Evolutionary conservation across 371 early-diverging fungal genomes (phyloP), one percentile per base, ranked within the genome.

Genomic region (Capillidium heterosporum): DNA sequence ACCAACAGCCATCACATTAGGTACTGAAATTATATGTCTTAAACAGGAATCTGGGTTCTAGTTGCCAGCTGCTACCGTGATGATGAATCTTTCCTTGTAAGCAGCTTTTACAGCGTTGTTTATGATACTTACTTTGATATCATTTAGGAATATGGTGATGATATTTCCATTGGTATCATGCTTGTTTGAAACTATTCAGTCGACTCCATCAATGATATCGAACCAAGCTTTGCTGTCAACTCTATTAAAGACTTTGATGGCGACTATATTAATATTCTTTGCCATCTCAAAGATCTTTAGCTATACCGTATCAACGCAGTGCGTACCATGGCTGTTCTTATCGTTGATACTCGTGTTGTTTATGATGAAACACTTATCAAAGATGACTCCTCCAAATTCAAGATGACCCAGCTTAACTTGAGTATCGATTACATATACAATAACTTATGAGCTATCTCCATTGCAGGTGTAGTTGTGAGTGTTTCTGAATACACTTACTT

Each of bases 251-350:
- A 93, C 91, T 68, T 91, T 88, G 47, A 92, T 90, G 57, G 84
- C 84, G 35, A 90, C 72, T 21, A 95, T 46, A 23, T 65, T 77
- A 41, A 75, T 84, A 59, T 89, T 85, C 65, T 91, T 92, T 56
- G 93, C 90, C 39, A 95, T 84, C 62, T 93, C 96, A 64, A 73
- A 83, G 0, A 69, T 74, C 26, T 64, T 71, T 21, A 84, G 78
- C 32, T 73, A 90, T 59, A 87, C 75, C 27, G 81, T 82, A 57
- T 89, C 87, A 42, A 85, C 77, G 32, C 81, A 82, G 63, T 90
- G 89, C 21, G 90, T 86, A 57, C 82, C 83, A 48, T 67, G 67
- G 21, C 67, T 65, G 59, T 67, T 63, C 56, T 63, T 55, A 55
- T 65, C 71, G 27, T 58, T 60, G 57, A 7, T 13, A 13, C 7